Evolutionary conservation across 768 basidiomycete genomes (phyloP).

Genomic region (Antrodiella citrinella): DNA sequence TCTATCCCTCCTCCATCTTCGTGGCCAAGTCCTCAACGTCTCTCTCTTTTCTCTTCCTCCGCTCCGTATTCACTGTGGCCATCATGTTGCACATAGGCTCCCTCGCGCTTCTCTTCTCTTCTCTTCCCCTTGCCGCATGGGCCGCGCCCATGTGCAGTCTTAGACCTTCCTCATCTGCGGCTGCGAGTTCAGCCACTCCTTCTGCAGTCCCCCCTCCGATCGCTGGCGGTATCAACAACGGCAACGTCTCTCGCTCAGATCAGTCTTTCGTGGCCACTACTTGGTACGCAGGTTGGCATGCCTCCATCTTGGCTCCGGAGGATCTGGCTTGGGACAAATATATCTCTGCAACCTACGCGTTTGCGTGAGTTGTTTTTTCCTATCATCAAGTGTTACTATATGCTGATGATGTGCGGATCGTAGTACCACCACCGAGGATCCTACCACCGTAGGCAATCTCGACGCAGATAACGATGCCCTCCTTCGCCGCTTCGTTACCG

Average conservation of each 20-base stretch:
- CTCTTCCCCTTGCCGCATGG: slow-evolving; percentile 16
- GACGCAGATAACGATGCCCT: neutral
- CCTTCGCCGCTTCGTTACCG: neutral
- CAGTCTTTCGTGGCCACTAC: slow-evolving; percentile 32
- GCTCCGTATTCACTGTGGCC: neutral
- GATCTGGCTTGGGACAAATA: slow-evolving; percentile 61
- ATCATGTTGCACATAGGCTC: slow-evolving; percentile 14
- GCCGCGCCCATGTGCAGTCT: slow-evolving; percentile 23
- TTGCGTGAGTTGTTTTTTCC: slow-evolving; percentile 35
- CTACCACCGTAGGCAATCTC: neutral
- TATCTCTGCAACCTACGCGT: slow-evolving; percentile 61
- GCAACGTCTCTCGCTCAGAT: slow-evolving; percentile 9
- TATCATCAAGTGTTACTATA: neutral
- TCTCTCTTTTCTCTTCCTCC: neutral
- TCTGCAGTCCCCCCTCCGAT: neutral
- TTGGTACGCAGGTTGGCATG: slow-evolving; percentile 69
- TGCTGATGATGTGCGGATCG: too few relatives aligned
- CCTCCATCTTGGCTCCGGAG: slow-evolving; percentile 37
- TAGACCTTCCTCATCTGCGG: slow-evolving; percentile 5
- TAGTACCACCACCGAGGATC: neutral
- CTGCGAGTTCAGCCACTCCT: slow-evolving; percentile 3
- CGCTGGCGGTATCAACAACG: slow-evolving; percentile 3
- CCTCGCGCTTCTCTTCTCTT: slow-evolving; percentile 10
- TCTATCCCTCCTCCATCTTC: too few relatives aligned
- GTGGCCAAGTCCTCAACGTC: too few relatives aligned